Conservation (phyloP, 1,284 basidiomycete species). For the Trichosporon sp. region DNA sequence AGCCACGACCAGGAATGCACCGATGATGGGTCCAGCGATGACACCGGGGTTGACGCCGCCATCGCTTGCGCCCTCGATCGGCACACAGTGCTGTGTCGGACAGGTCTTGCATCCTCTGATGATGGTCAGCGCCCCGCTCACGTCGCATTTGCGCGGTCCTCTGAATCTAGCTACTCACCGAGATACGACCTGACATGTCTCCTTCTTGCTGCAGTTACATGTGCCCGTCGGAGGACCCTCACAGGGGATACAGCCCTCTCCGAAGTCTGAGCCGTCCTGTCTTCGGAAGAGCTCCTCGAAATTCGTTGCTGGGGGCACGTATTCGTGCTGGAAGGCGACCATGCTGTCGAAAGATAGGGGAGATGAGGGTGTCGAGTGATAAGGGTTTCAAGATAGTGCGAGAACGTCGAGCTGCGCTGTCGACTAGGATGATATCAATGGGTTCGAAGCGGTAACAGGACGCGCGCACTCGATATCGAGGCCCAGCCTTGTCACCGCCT, state of each 20-base stretch:
- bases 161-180: too few relatives aligned
- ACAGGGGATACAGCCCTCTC: not conserved
- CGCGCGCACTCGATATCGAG: not conserved
- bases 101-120: not conserved
- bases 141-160: too few relatives aligned
- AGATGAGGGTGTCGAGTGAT: not conserved
- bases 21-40: constrained; percentile 47
- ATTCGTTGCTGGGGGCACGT: not conserved
- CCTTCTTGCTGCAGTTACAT: not conserved
- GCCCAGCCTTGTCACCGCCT: constrained; percentile 1
- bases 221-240: not conserved
- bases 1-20: constrained; percentile 38
- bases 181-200: not conserved
- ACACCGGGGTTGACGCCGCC: constrained; percentile 40
- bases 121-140: not conserved
- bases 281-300: not conserved
- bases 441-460: constrained; percentile 1
- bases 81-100: not conserved
- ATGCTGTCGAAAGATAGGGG: not conserved
- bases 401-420: not conserved
- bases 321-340: not conserved
- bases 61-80: not conserved
- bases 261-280: not conserved
- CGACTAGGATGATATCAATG: not conserved
- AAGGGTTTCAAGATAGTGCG: not conserved